A percentile compares a stretch with the other conserved stretches of the same genome.
Evolutionary conservation across 2,329 filamentous ascomycete genomes (phyloP).

Genomic region (Trichophyton benhamiae): DNA sequence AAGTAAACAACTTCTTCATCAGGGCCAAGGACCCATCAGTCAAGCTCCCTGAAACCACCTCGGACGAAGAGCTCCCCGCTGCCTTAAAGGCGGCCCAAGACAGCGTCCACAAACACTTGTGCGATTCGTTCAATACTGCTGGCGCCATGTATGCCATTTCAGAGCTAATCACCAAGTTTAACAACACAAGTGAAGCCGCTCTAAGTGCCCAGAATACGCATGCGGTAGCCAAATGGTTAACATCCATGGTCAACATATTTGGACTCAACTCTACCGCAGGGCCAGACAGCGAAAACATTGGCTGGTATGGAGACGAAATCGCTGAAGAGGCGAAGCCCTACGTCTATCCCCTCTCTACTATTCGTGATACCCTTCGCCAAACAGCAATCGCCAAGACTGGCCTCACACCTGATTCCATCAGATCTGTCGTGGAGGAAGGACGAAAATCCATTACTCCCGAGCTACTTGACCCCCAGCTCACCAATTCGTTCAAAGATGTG

Average conservation of each 20-base stretch:
- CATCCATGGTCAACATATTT: constrained; percentile 70
- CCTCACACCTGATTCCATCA: constrained; percentile 28
- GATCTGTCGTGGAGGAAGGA: constrained; percentile 28
- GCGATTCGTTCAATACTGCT: constrained; percentile 80
- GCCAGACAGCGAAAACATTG: constrained; percentile 36
- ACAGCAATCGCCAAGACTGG: constrained; percentile 40
- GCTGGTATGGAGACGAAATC: constrained; percentile 55
- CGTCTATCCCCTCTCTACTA: constrained; percentile 46
- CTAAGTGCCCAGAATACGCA: constrained; percentile 39
- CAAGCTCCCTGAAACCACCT: constrained; percentile 45
- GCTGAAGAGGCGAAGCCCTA: constrained; percentile 47
- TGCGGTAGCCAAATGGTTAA: constrained; percentile 62
- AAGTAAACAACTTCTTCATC: constrained; percentile 58
- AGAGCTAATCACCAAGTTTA: constrained; percentile 65
- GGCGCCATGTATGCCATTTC: constrained; percentile 65
- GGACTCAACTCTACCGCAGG: constrained; percentile 47
- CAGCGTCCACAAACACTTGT: constrained; percentile 53
- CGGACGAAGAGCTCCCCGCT: constrained; percentile 58
- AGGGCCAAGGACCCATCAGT: constrained; percentile 40
- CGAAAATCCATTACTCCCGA: constrained; percentile 8
- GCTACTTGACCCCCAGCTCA: constrained; percentile 10
- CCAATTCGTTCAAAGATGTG: constrained; percentile 34
- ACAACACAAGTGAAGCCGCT: constrained; percentile 40
- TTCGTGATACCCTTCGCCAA: constrained; percentile 47
- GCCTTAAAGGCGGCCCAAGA: constrained; percentile 44